Base-by-base conservation (phyloP, 2,329 filamentous ascomycete genomes). In the Paraconiothyrium sp. region DNA sequence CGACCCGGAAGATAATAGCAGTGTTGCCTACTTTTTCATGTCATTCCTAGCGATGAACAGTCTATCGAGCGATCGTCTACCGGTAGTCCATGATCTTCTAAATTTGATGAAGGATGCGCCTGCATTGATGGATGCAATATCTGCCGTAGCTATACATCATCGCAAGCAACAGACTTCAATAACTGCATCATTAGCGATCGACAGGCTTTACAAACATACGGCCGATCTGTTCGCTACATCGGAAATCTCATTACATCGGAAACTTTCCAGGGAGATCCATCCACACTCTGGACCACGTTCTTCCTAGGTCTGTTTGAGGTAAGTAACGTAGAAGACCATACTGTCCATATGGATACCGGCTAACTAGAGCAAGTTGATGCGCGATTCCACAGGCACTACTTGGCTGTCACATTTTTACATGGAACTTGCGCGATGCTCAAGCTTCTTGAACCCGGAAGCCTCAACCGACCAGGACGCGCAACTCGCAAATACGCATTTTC, bases 331-430 rank as follows among this genome's bases (percentile, higher is more conserved):
- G 22, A 22, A 20, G 22, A 41, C 16, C 16, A n/a, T 39, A 14
- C 27, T 37, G 0, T 8, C 41, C 13, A 44, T 16, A 32, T 43
- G 20, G n/a, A 20, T 20, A 27, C 46, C 58, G 6, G 14, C 50
- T 61, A 27, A 62, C 13, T 1, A 2, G 16, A 27, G 11, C n/a
- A 30, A 74, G 72, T 55, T 73, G 30, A 74, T 72, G 71, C 70
- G 67, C 14, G 71, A 74, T 41, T 63, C 61, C 2, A 69, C 68
- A 13, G 72, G 72, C 24, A 61, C 50, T 3, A 71, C 70, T 24
- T 74, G 72, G 72, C 64, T 73, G 0, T 66, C 68, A 4, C 72
- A 73, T 35, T 74, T 74, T 46, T 73, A 13, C 67, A 72, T 35
- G 71, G 72, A 16, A 73, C 72, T 48, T 72, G 67, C 47, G 63